Conservation (phyloP, 1,139 yeast genomes). For the Yamadazyma songkhlaensis region DNA sequence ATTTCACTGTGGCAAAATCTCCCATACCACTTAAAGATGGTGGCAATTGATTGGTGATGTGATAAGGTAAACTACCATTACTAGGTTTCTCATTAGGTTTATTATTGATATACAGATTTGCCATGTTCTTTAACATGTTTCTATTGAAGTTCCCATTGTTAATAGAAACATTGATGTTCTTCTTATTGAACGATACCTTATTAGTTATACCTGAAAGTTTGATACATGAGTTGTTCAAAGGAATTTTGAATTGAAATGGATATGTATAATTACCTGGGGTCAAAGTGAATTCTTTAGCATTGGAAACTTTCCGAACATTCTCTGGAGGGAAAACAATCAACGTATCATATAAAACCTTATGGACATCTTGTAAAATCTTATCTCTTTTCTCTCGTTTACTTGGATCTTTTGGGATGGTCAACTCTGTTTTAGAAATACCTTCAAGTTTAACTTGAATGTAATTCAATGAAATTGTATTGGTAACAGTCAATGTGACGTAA, state of each 20-base stretch:
- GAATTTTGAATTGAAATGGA: conserved; percentile 56
- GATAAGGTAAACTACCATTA: conserved; percentile 24
- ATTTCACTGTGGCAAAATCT: conserved; percentile 45
- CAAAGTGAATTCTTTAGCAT: conserved; percentile 54
- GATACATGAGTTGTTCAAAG: conserved; percentile 49
- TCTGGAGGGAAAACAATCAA: conserved; percentile 60
- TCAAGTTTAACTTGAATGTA: conserved; percentile 59
- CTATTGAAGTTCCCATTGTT: conserved; percentile 35
- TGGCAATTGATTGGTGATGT: conserved; percentile 47
- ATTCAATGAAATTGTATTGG: conserved; percentile 46
- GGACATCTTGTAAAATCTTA: conserved; percentile 40
- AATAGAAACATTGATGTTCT: conserved; percentile 28
- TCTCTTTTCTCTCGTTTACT: conserved; percentile 18
- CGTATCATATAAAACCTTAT: conserved; percentile 56
- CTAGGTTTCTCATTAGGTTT: not conserved
- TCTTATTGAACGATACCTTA: conserved; percentile 33
- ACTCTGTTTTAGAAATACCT: conserved; percentile 47
- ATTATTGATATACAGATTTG: conserved; percentile 15
- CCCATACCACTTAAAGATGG: conserved; percentile 52
- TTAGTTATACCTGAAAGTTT: conserved; percentile 42
- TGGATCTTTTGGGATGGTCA: conserved; percentile 24
- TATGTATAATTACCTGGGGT: conserved; percentile 59
- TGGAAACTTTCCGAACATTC: conserved; percentile 46
- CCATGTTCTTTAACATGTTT: conserved; percentile 20
- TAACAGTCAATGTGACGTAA: conserved; percentile 39